phyloP scores from a whole-genome alignment of 75 land plant genomes.

The Isoetes taiwanensis region DNA sequence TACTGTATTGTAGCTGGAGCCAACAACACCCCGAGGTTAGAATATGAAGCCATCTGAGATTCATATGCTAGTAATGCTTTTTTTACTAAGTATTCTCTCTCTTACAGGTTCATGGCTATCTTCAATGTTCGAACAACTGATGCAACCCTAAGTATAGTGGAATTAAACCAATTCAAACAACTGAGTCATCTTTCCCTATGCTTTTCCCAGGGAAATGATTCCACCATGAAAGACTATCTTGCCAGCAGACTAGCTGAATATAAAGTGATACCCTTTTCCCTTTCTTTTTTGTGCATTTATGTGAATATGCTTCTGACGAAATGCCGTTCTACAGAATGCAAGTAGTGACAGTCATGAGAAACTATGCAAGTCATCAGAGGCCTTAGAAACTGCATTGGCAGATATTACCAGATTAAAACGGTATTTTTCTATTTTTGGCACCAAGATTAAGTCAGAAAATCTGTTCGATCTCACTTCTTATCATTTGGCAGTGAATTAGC shows the following conservation, averaged over 20 bases:
- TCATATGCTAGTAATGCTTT: no score
- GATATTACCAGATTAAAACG: constrained; percentile 16
- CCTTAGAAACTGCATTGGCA: constrained; percentile 11
- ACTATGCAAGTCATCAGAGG: constrained; percentile 18
- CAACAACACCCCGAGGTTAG: constrained; percentile 21
- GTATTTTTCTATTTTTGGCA: no score
- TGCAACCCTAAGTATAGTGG: constrained; percentile 27
- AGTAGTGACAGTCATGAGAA: constrained; percentile 30
- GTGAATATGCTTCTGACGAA: no score
- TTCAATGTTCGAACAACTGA: constrained; percentile 27
- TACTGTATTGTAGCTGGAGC: constrained; percentile 23
- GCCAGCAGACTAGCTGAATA: constrained; percentile 30
- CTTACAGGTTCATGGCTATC: constrained; percentile 26
- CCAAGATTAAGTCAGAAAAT: no score
- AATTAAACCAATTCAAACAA: constrained; percentile 33
- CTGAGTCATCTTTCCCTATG: constrained; percentile 30
- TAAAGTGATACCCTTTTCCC: constrained; percentile 14
- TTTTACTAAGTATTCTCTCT: no score
- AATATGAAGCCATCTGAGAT: no score
- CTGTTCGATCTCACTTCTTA: no score
- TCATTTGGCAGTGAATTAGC: constrained; percentile 29
- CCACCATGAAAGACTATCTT: constrained; percentile 25
- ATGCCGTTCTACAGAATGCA: constrained; percentile 11
- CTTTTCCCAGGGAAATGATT: constrained; percentile 32
- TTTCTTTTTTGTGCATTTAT: no score